Base-by-base conservation (phyloP, 768 basidiomycete species). In the Lanmaoa rubissima region DNA sequence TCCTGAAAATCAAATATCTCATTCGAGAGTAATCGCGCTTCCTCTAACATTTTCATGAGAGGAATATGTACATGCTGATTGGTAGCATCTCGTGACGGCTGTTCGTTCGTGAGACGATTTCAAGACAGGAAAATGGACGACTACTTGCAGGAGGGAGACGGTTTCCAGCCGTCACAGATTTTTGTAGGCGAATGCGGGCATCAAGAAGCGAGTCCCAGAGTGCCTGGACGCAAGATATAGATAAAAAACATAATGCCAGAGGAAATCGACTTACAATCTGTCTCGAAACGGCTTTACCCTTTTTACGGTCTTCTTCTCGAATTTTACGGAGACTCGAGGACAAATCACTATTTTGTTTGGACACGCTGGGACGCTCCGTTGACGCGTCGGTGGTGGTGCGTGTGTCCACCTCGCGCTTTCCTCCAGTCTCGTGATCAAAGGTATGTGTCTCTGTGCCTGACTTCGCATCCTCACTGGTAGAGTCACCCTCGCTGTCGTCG, bases 161-260 rank as follows among this genome's bases (percentile, higher is more conserved):
- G 65, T 92, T 90, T 7, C 85, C 78, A 12, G 86, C 76, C 2
- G 76, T 65, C 44, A 85, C 77, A 24, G 87, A 82, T 75, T 94
- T 98, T 74, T 98, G 96, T 43, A 97, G 72, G 26, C 86, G 86
- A 69, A 98, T 98, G 36, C 96, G 84, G n/a, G 90, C 84, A 68
- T 97, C 92, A 31, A 98, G 79, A 38, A 98, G 77, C 5, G 81
- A 78, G 69, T 98, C 93, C 90, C 93, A 97, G 36, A 94, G 72
- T 3, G 79, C 77, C 94, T 98, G 56, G 26, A 53, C 11, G 32
- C 48, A 32, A 50, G 28, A 41, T 54, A 47, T 44, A 48, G 48
- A 58, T 60, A 46, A 45, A n/a, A 51, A 48, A 35, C 26, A 47
- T 16, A 19, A 41, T 28, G 2, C 49, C 26, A 53, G 48, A 60